Evolutionary conservation across 768 basidiomycete genomes (phyloP).

Genomic region (Ephemerocybe angulata): DNA sequence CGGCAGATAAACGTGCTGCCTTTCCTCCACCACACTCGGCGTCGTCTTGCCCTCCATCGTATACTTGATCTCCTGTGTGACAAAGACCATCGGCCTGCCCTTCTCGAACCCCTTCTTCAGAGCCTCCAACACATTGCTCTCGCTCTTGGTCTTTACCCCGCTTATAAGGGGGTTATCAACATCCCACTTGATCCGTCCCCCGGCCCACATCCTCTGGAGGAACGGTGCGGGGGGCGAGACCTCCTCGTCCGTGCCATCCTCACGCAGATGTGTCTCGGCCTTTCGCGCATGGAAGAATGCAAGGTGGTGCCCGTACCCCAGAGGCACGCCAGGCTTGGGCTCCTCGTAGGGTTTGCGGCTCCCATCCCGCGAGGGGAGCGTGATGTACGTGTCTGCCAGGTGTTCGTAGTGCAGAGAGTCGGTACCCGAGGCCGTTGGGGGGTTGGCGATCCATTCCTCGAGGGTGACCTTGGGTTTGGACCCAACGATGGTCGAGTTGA

Average conservation of each 20-base stretch:
- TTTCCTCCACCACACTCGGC: conserved; percentile 56
- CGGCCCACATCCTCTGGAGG: conserved; percentile 79
- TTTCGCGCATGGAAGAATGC: conserved; percentile 70
- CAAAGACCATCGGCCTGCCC: conserved; percentile 69
- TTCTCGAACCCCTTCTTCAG: conserved; percentile 65
- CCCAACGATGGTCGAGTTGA: background rate
- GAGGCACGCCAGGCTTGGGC: conserved; percentile 38
- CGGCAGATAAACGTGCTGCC: conserved; percentile 61
- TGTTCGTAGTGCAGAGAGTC: conserved; percentile 56
- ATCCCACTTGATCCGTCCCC: conserved; percentile 66
- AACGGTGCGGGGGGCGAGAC: conserved; percentile 73
- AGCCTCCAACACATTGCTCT: conserved; percentile 45
- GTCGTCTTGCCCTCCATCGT: conserved; percentile 38
- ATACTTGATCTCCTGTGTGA: conserved; percentile 60
- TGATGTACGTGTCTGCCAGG: conserved; percentile 61
- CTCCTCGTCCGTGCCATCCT: conserved; percentile 71
- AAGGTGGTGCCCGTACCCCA: conserved; percentile 66
- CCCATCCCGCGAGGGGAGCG: conserved; percentile 71
- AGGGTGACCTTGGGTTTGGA: conserved; percentile 21
- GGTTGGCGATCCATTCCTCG: conserved; percentile 52
- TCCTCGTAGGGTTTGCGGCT: conserved; percentile 37
- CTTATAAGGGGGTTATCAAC: conserved; percentile 42
- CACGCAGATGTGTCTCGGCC: conserved; percentile 51
- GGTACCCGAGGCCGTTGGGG: conserved; percentile 41
- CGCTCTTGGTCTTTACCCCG: conserved; percentile 49